Evolutionary conservation across 192 early-diverging fungal species (phyloP).

Genomic region (Coemansia sp.): DNA sequence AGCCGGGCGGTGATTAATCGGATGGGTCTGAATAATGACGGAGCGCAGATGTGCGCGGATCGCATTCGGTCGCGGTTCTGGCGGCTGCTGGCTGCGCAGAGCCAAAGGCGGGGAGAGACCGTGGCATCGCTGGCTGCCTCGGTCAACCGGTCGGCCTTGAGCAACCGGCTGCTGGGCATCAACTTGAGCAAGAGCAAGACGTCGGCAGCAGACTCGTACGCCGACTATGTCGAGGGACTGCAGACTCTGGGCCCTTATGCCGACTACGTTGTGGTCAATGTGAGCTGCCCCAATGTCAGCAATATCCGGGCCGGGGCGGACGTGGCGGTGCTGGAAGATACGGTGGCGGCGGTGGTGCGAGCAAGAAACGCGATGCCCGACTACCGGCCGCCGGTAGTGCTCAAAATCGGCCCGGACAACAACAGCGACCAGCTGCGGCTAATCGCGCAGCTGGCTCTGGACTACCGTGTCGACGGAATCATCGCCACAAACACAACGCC

Average conservation of each 20-base stretch:
- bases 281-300: slow-evolving; percentile 85
- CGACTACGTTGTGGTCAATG: slow-evolving; percentile 88
- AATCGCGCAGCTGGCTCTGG: slow-evolving; percentile 72
- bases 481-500: slow-evolving; percentile 90
- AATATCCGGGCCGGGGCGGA: slow-evolving; percentile 73
- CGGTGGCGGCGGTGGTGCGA: slow-evolving; percentile 65
- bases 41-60: slow-evolving; percentile 59
- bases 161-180: slow-evolving; percentile 69
- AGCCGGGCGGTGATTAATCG: slow-evolving; percentile 83
- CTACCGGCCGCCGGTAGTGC: slow-evolving; percentile 70
- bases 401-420: slow-evolving; percentile 92
- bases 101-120: slow-evolving; percentile 49
- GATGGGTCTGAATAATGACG: slow-evolving; percentile 87
- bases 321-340: slow-evolving; percentile 64
- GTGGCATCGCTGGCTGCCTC: slow-evolving; percentile 34
- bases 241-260: slow-evolving; percentile 70
- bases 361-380: slow-evolving; percentile 50
- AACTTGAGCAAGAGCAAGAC: slow-evolving; percentile 90
- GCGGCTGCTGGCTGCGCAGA: slow-evolving; percentile 57
- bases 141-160: slow-evolving; percentile 58
- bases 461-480: slow-evolving; percentile 76
- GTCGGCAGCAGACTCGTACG: slow-evolving; percentile 61
- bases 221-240: slow-evolving; percentile 83
- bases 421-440: slow-evolving; percentile 68
- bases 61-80: slow-evolving; percentile 73